These are phyloP conservation scores for Candida boleticola DNA, from an alignment of 805 yeast species.

Conservation along the genomic window DNA sequence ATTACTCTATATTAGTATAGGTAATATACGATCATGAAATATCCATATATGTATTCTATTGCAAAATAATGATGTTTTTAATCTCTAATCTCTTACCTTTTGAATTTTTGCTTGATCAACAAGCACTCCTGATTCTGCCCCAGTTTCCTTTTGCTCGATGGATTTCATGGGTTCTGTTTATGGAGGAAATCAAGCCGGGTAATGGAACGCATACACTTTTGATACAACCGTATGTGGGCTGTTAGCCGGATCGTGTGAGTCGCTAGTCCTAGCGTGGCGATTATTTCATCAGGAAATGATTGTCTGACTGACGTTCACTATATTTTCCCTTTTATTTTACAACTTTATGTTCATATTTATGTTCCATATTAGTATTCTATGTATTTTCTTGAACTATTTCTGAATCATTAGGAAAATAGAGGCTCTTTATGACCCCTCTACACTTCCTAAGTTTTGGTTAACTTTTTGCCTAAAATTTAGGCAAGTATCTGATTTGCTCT, in stretches of 20 bases:
- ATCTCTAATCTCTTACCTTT: not conserved
- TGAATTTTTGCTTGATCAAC: not conserved
- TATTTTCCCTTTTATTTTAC: conserved; percentile 5
- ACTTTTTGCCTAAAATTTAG: conserved; percentile 42
- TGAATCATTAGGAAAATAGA: no score
- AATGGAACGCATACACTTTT: conserved; percentile 33
- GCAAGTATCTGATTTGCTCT: conserved; percentile 59
- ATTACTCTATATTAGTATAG: conserved; percentile 1
- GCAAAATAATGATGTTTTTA: no score
- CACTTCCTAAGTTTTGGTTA: no score
- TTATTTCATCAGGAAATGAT: conserved; percentile 7
- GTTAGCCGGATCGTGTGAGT: conserved; percentile 50
- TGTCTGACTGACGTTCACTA: conserved; percentile 14
- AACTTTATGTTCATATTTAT: no score
- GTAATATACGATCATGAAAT: not conserved
- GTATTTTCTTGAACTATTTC: not conserved
- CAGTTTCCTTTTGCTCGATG: conserved; percentile 46
- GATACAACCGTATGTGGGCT: conserved; percentile 46
- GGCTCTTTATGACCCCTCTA: no score
- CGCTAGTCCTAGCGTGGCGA: conserved; percentile 12
- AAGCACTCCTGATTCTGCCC: conserved; percentile 64
- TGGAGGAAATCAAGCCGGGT: conserved; percentile 61
- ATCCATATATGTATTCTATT: not conserved
- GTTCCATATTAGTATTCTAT: not conserved
- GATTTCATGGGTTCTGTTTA: conserved; percentile 56